Evolutionary conservation across 139 green algal genomes (phyloP), one percentile per base, ranked within the genome.

Genomic region (Haematococcus lacustris): DNA sequence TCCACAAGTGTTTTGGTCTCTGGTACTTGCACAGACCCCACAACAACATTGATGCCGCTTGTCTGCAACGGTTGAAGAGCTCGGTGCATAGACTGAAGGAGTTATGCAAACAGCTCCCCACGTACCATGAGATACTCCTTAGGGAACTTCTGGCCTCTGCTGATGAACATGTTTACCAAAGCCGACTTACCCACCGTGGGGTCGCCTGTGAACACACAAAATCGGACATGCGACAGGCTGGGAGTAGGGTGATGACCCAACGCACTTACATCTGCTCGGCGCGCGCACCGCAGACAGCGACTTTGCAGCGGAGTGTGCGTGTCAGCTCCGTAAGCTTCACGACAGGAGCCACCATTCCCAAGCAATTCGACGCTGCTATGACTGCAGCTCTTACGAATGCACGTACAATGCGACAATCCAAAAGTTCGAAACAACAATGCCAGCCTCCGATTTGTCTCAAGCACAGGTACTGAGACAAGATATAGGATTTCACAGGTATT

Each of bases 61-160:
- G 78, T 84, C 78, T 84, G 74, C 57, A n/a, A n/a, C n/a, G n/a
- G n/a, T n/a, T n/a, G n/a, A n/a, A n/a, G n/a, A n/a, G n/a, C n/a
- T n/a, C n/a, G n/a, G n/a, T n/a, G n/a, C n/a, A n/a, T n/a, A n/a
- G n/a, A n/a, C n/a, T n/a, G n/a, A n/a, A n/a, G n/a, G n/a, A n/a
- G n/a, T n/a, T n/a, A n/a, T n/a, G n/a, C n/a, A n/a, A n/a, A n/a
- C n/a, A n/a, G n/a, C n/a, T n/a, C n/a, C n/a, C n/a, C n/a, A n/a
- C n/a, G n/a, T n/a, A 85, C 80, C 80, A 85, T 85, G 2, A 30
- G 70, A 62, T 85, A 85, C 1, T 1, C 57, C 66, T 78, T 82
- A 1, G 73, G 68, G 34, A 78, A 85, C 3, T 82, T 82, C 38
- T 67, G 51, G 2, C 80, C 75, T 47, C 82, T 81, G 47, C 68